Conservation (phyloP, 306 rosid genomes). For the Fragaria nilgerrensis region DNA sequence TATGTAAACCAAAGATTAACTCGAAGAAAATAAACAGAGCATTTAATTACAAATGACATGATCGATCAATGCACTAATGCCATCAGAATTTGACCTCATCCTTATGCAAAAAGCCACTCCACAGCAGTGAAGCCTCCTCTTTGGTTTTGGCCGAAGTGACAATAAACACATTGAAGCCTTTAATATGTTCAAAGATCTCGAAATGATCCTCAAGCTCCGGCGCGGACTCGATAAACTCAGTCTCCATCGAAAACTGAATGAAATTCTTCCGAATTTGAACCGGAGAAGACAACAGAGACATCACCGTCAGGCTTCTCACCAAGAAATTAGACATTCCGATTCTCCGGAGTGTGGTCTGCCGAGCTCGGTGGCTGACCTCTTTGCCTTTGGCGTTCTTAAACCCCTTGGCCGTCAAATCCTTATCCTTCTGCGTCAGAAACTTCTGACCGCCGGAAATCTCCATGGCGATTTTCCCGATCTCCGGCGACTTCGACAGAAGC, state of each 20-base stretch:
- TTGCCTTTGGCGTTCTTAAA: background rate
- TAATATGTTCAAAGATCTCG: background rate
- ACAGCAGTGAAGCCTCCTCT: slow-evolving; percentile 1
- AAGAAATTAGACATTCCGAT: background rate
- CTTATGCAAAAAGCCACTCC: slow-evolving; percentile 10
- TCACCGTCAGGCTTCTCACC: slow-evolving; percentile 6
- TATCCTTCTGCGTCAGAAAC: slow-evolving; percentile 4
- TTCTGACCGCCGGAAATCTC: slow-evolving; percentile 6
- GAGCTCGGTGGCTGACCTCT: background rate
- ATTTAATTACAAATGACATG: background rate
- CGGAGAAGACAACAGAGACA: background rate
- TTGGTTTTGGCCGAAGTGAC: background rate
- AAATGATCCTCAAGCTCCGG: slow-evolving; percentile 7
- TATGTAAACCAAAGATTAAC: background rate
- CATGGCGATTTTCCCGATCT: background rate
- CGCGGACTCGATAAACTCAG: background rate
- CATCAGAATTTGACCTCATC: background rate
- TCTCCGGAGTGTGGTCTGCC: background rate
- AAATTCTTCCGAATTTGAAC: background rate
- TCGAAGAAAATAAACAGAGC: background rate
- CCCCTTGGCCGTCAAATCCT: slow-evolving; percentile 8
- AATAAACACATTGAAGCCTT: slow-evolving; percentile 1
- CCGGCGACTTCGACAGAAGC: background rate
- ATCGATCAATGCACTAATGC: background rate
- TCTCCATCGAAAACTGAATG: slow-evolving; percentile 3